phyloP scores from a whole-genome alignment of 192 early-diverging fungal genomes.

The Podila clonocystis region DNA sequence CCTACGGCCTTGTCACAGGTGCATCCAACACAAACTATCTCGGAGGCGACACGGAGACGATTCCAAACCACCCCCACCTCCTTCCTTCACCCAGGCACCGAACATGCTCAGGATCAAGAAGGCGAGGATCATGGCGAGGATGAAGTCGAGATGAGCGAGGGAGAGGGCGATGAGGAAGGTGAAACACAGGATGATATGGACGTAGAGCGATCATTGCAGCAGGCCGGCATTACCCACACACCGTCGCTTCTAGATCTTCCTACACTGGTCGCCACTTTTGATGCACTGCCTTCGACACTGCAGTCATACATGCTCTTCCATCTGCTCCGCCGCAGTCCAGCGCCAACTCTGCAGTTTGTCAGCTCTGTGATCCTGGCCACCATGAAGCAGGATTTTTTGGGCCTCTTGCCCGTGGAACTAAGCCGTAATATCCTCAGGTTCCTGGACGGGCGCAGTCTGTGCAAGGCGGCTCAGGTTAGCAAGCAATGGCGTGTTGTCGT shows the following conservation, averaged over 20 bases:
- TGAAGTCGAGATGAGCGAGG: conserved; percentile 29
- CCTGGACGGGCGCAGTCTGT: conserved; percentile 83
- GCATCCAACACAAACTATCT: conserved; percentile 17
- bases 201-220: conserved; percentile 38
- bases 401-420: conserved; percentile 74
- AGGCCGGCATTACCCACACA: conserved; percentile 22
- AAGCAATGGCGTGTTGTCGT: conserved; percentile 82
- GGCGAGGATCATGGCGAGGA: conserved; percentile 28
- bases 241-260: conserved; percentile 55
- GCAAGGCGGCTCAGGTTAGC: conserved; percentile 83
- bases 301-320: conserved; percentile 92
- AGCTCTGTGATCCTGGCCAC: conserved; percentile 88
- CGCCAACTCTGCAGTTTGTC: conserved; percentile 90
- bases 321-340: conserved; percentile 83
- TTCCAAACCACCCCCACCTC: conserved; percentile 31
- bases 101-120: conserved; percentile 11
- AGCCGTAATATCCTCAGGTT: conserved; percentile 82
- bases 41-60: conserved; percentile 28
- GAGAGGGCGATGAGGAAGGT: conserved; percentile 33
- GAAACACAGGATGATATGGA: conserved; percentile 23
- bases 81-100: conserved; percentile 9
- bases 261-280: conserved; percentile 79
- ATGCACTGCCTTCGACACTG: conserved; percentile 75
- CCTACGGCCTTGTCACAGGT: conserved; percentile 35
- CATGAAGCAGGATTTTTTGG: conserved; percentile 92